A percentile compares a stretch with the other conserved stretches of the same genome.
Conservation (phyloP, 345 rosid genomes). For the Carallia pectinifolia region DNA sequence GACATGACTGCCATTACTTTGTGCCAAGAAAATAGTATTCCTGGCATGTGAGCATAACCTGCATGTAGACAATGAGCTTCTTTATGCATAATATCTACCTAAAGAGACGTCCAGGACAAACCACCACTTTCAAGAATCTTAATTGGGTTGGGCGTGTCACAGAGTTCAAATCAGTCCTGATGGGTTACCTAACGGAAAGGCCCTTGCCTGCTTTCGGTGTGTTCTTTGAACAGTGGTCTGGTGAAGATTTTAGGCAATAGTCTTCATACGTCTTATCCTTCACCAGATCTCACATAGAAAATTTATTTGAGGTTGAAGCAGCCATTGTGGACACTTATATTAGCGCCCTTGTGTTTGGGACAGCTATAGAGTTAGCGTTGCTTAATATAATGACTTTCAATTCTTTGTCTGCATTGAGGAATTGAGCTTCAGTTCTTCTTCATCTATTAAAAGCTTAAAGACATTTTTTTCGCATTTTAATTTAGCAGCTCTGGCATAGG, state of each 20-base stretch:
- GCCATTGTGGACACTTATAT: not conserved
- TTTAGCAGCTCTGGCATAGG: not conserved
- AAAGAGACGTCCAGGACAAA: not conserved
- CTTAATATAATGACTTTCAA: no score
- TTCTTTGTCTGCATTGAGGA: not conserved
- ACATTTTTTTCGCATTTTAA: not conserved
- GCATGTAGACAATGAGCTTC: not conserved
- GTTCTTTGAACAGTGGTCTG: no score
- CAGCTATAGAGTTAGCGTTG: no score
- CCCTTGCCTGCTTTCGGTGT: no score
- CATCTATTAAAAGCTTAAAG: not conserved
- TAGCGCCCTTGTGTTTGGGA: not conserved
- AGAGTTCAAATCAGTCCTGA: no score
- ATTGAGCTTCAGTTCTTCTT: not conserved
- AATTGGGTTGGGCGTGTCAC: no score
- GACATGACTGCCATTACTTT: conserved; percentile 95
- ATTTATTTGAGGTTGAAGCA: not conserved
- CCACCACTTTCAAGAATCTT: no score
- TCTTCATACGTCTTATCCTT: not conserved
- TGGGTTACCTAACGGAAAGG: no score
- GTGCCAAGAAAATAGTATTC: conserved; percentile 95
- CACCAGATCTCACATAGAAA: not conserved
- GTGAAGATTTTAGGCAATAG: not conserved
- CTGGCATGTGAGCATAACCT: conserved; percentile 48
- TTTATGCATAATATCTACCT: not conserved